Conservation (phyloP, 2,329 filamentous ascomycete species). For the Xylaria arbuscula region DNA sequence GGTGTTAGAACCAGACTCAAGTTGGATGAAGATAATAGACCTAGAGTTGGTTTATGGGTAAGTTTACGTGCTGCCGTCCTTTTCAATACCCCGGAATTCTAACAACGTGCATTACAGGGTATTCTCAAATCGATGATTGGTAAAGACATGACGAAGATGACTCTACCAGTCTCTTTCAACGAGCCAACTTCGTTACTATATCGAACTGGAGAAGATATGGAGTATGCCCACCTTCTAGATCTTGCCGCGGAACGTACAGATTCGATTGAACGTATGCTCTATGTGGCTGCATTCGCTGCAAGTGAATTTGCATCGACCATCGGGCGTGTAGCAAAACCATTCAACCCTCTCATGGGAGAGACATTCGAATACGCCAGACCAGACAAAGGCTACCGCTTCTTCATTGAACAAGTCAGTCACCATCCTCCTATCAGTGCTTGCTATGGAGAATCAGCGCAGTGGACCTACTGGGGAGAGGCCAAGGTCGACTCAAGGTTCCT, state of each 20-base stretch:
- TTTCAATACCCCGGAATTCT: not conserved
- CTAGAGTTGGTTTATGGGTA: slow-evolving; percentile 97
- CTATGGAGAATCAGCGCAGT: slow-evolving; percentile 89
- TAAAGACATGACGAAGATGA: slow-evolving; percentile 99
- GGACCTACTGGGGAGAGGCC: slow-evolving; percentile 98
- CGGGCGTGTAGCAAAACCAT: slow-evolving; percentile 95
- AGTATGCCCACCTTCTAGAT: slow-evolving; percentile 93
- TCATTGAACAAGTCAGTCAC: slow-evolving; percentile 97
- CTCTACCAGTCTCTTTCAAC: slow-evolving; percentile 96
- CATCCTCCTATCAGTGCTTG: slow-evolving; percentile 95
- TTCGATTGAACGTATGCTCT: slow-evolving; percentile 90
- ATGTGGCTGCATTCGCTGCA: slow-evolving; percentile 94
- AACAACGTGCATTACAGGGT: slow-evolving; percentile 64
- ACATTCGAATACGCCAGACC: slow-evolving; percentile 96
- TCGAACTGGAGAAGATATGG: slow-evolving; percentile 96
- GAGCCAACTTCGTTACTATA: slow-evolving; percentile 96
- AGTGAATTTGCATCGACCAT: slow-evolving; percentile 98
- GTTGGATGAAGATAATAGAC: slow-evolving; percentile 90
- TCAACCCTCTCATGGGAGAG: slow-evolving; percentile 95
- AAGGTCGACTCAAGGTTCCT: slow-evolving; percentile 97
- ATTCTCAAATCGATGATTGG: slow-evolving; percentile 99
- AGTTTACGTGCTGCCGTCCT: slow-evolving; percentile 49
- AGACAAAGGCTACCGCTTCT: slow-evolving; percentile 98
- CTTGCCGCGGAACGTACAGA: slow-evolving; percentile 85
- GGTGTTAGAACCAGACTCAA: slow-evolving; percentile 82